Conservation (phyloP, 108 stramenopile species). For the Fragilaria radians region DNA sequence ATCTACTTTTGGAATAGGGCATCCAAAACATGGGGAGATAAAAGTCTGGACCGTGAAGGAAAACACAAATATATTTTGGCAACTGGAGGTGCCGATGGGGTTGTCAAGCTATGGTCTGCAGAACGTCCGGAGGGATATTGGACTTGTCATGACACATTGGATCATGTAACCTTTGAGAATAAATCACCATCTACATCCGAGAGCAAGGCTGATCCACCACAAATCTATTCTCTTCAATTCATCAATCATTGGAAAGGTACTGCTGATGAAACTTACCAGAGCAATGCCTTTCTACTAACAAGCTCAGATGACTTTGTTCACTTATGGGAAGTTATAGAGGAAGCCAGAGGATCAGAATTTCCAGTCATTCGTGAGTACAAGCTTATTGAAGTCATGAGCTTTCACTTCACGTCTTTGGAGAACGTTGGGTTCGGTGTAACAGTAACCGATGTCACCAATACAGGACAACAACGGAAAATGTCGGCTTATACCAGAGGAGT, state of each 20-base stretch:
- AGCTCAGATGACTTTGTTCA: conserved; percentile 76
- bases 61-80: conserved; percentile 27
- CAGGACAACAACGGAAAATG: no score
- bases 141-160: conserved; percentile 21
- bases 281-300: conserved; percentile 55
- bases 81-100: conserved; percentile 42
- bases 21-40: conserved; percentile 24
- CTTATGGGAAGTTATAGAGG: conserved; percentile 48
- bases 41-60: neutral
- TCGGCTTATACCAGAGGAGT: no score
- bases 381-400: conserved; percentile 46
- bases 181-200: neutral
- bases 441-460: conserved; percentile 24
- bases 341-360: conserved; percentile 2
- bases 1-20: no score
- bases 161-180: conserved; percentile 23
- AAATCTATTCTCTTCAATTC: conserved; percentile 77
- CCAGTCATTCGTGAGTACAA: conserved; percentile 6
- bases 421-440: conserved; percentile 38
- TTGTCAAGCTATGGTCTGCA: conserved; percentile 32
- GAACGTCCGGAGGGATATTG: conserved; percentile 14
- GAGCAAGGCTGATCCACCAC: conserved; percentile 31
- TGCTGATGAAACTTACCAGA: conserved; percentile 4
- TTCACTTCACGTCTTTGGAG: conserved; percentile 35
- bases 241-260: conserved; percentile 49